Conservation (phyloP, 1,284 basidiomycete genomes). For the Trichosporon coremiiforme region DNA sequence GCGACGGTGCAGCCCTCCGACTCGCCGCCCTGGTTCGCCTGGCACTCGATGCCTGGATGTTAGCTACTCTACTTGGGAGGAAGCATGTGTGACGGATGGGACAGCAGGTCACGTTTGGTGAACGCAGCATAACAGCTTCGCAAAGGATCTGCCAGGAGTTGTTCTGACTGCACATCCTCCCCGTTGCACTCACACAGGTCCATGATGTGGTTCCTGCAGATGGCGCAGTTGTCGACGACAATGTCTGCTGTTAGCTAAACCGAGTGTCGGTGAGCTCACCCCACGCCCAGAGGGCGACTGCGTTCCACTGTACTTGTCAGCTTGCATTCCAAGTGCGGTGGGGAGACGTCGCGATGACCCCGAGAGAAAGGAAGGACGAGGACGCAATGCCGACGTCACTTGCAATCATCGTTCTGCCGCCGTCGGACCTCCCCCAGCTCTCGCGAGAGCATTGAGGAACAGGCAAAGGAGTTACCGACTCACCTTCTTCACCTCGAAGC, state of each 20-base stretch:
- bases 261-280: constrained; percentile 60
- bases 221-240: constrained; percentile 93
- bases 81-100: too few species aligned
- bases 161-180: too few species aligned
- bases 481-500: constrained; percentile 97
- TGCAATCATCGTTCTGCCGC: background rate
- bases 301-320: constrained; percentile 74
- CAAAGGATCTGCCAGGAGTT: too few species aligned
- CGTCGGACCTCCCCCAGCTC: too few species aligned
- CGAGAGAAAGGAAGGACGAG: background rate
- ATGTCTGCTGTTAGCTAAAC: constrained; percentile 66
- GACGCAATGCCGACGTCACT: constrained; percentile 25
- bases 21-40: constrained; percentile 96
- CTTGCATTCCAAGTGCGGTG: background rate
- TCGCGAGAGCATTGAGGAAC: too few species aligned
- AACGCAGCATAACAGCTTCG: too few species aligned
- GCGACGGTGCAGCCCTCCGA: constrained; percentile 96
- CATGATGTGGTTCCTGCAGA: constrained; percentile 98
- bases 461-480: constrained; percentile 26
- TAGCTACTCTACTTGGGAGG: constrained; percentile 5
- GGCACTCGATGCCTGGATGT: constrained; percentile 91
- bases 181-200: constrained; percentile 76
- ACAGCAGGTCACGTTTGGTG: too few species aligned
- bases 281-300: constrained; percentile 95
- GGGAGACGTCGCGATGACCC: background rate